Evolutionary conservation across 78 protist species (phyloP).

Genomic region (Dictyostelium capitatum): DNA sequence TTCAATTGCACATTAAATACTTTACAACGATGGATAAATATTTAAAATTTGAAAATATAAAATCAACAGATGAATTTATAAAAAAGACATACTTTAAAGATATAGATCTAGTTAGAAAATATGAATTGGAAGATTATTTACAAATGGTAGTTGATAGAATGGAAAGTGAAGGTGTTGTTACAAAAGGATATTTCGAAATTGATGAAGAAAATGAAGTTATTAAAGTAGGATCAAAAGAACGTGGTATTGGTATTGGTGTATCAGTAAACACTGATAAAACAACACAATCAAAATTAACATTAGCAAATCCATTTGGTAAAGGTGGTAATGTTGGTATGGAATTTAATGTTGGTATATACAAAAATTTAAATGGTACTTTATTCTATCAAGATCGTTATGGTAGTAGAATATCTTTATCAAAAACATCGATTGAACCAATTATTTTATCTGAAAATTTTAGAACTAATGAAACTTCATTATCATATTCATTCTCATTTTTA

Average conservation of each 20-base stretch:
- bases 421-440: not conserved
- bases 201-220: not conserved
- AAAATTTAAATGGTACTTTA: not conserved
- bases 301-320: conserved; percentile 14
- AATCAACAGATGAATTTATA: not conserved
- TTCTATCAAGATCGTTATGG: not conserved
- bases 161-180: not conserved
- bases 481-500: not conserved
- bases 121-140: not conserved
- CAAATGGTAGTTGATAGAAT: not conserved
- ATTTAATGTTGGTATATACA: not conserved
- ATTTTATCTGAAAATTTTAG: not conserved
- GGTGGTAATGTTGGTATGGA: conserved; percentile 5
- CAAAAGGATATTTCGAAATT: not conserved
- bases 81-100: not conserved
- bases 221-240: not conserved
- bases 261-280: conserved; percentile 5
- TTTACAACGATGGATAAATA: no score
- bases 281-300: not conserved
- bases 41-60: conserved; percentile 4
- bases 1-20: no score
- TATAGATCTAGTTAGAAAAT: not conserved
- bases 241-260: not conserved
- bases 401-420: not conserved
- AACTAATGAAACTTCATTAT: not conserved